These are phyloP conservation scores for Mycena olivaceomarginata DNA, from an alignment of 768 basidiomycete species.

Conservation along the genomic window DNA sequence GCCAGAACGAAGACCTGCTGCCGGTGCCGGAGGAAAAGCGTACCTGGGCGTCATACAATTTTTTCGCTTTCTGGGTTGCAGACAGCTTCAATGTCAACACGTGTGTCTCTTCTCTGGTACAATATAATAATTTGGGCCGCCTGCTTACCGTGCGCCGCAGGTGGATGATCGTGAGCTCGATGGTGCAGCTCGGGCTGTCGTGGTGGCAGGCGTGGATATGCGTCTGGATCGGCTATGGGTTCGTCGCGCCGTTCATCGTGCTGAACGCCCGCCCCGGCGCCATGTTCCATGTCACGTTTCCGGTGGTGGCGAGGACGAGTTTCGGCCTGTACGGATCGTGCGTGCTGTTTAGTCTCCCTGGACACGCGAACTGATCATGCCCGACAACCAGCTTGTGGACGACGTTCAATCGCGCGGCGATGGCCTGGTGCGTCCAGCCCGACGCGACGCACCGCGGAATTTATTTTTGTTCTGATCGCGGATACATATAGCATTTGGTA, in stretches of 20 bases:
- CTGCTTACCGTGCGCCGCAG: slow-evolving; percentile 53
- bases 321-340: slow-evolving; percentile 82
- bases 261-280: slow-evolving; percentile 88
- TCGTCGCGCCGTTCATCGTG: slow-evolving; percentile 83
- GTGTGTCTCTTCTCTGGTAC: slow-evolving; percentile 60
- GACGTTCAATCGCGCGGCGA: slow-evolving; percentile 83
- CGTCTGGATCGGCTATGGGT: slow-evolving; percentile 78
- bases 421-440: slow-evolving; percentile 75
- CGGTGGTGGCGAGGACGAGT: slow-evolving; percentile 84
- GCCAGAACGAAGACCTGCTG: slow-evolving; percentile 81
- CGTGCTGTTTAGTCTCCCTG: too few relatives aligned
- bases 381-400: slow-evolving; percentile 75
- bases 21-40: slow-evolving; percentile 80
- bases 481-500: slow-evolving; percentile 76
- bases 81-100: slow-evolving; percentile 89
- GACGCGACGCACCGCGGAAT: not conserved
- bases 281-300: slow-evolving; percentile 85
- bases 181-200: slow-evolving; percentile 82
- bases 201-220: slow-evolving; percentile 94
- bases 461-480: not conserved
- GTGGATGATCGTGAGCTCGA: slow-evolving; percentile 87
- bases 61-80: slow-evolving; percentile 86
- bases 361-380: too few relatives aligned
- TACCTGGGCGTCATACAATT: slow-evolving; percentile 81
- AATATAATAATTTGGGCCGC: not conserved